A percentile compares a stretch with the other conserved stretches of the same genome.
Conservation (phyloP, 2,329 filamentous ascomycete species). For the Colletotrichum tofieldiae region DNA sequence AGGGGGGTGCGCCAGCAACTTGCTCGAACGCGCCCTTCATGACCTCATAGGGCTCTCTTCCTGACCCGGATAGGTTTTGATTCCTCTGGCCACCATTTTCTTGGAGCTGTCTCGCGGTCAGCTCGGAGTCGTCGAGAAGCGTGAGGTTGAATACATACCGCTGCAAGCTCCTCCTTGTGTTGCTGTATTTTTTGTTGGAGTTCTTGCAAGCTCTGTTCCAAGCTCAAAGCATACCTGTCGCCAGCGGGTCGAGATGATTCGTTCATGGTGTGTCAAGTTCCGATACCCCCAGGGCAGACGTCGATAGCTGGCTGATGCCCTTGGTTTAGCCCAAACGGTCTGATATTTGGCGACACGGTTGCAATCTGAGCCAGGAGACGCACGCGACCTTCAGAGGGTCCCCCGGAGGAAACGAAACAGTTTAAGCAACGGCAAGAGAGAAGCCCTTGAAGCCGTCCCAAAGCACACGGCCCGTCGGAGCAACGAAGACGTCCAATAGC, state of each 20-base stretch:
- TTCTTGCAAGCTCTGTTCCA: constrained; percentile 78
- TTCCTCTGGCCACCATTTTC: constrained; percentile 22
- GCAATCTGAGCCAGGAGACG: constrained; percentile 10
- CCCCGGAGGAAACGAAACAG: constrained; percentile 42
- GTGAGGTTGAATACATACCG: constrained; percentile 26
- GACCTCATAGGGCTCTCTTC: constrained; percentile 56
- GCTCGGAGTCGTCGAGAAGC: neutral
- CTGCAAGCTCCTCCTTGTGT: constrained; percentile 64
- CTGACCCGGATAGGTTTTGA: constrained; percentile 22
- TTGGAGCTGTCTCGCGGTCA: constrained; percentile 44
- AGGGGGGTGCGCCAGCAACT: constrained; percentile 73
- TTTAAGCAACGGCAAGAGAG: constrained; percentile 37
- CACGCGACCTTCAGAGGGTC: constrained; percentile 28
- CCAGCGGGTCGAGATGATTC: constrained; percentile 41
- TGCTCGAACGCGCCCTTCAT: constrained; percentile 78
- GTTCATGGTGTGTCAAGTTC: constrained; percentile 23
- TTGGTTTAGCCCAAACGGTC: constrained; percentile 33
- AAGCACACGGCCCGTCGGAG: constrained; percentile 33
- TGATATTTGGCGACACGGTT: constrained; percentile 31
- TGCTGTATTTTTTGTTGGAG: constrained; percentile 73
- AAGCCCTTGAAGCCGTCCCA: constrained; percentile 16
- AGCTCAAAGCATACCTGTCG: constrained; percentile 64
- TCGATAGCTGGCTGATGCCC: constrained; percentile 3
- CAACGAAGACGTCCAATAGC: constrained; percentile 21
- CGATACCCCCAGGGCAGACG: constrained; percentile 14